phyloP scores from a whole-genome alignment of 2,329 filamentous ascomycete genomes.

The Endothia cerciana region DNA sequence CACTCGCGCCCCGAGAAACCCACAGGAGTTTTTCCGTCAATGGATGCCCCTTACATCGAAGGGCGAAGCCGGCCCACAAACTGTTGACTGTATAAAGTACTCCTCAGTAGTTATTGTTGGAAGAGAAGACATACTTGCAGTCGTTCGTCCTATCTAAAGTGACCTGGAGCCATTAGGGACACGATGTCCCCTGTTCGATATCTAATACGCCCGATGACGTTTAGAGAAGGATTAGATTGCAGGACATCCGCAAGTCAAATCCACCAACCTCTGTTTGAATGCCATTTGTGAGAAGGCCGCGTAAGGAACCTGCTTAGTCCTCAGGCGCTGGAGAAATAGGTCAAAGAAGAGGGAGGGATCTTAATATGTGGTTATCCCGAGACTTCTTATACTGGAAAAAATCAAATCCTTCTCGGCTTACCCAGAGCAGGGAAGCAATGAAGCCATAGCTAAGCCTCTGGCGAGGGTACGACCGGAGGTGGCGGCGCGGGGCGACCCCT shows the following conservation, averaged over 20 bases:
- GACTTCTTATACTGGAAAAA: background rate
- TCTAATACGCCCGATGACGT: background rate
- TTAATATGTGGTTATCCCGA: background rate
- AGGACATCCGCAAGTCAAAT: background rate
- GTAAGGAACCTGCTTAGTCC: background rate
- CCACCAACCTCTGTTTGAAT: background rate
- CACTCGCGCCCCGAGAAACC: background rate
- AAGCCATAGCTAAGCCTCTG: too few species aligned
- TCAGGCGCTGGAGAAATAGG: background rate
- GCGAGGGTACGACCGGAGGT: background rate
- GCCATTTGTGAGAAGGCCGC: background rate
- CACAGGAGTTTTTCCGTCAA: constrained; percentile 7
- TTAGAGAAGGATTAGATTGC: background rate
- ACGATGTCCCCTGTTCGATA: background rate
- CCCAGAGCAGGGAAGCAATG: too few species aligned
- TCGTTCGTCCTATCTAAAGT: background rate
- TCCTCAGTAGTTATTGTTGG: background rate
- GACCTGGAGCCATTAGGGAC: background rate
- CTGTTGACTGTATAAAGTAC: background rate
- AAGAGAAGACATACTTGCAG: background rate
- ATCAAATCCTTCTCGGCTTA: too few species aligned
- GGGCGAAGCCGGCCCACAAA: background rate
- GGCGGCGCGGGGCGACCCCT: background rate
- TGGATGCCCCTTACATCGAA: background rate
- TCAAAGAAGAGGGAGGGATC: background rate